Percentiles rank a stretch among this genome's conserved stretches.
Evolutionary conservation across 768 basidiomycete species (phyloP).

Genomic region (Boletellus ananas): DNA sequence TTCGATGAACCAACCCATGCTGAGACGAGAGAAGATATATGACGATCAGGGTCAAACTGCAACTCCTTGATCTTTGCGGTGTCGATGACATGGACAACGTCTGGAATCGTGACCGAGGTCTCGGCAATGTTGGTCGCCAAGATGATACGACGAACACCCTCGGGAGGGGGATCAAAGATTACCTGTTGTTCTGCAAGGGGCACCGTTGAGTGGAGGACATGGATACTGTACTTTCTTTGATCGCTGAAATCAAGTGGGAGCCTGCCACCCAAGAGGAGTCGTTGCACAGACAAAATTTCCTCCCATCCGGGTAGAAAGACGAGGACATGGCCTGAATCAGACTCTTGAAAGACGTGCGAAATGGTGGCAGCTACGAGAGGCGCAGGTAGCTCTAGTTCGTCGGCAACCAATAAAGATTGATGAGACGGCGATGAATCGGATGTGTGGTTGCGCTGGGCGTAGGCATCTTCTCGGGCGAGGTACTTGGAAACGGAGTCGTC

Average conservation of each 20-base stretch:
- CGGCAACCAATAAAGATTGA: conserved; percentile 25
- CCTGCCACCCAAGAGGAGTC: conserved; percentile 48
- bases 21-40: conserved; percentile 83
- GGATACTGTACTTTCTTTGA: conserved; percentile 57
- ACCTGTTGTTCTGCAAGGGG: conserved; percentile 85
- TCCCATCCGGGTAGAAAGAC: conserved; percentile 95
- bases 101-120: conserved; percentile 92
- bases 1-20: conserved; percentile 92
- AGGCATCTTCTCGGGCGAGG: conserved; percentile 53
- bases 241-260: conserved; percentile 63
- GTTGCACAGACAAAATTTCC: conserved; percentile 74
- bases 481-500: conserved; percentile 73
- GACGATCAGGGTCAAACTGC: conserved; percentile 82
- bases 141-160: conserved; percentile 81
- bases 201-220: conserved; percentile 85
- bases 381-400: conserved; percentile 74
- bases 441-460: conserved; percentile 6
- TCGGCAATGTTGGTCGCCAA: conserved; percentile 95
- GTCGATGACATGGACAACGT: conserved; percentile 93
- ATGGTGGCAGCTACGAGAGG: conserved; percentile 80
- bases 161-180: conserved; percentile 79
- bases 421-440: conserved; percentile 2
- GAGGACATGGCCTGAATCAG: conserved; percentile 81
- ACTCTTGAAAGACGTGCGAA: conserved; percentile 66
- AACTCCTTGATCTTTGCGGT: conserved; percentile 85